These are phyloP conservation scores for Calycina herbarum DNA, from an alignment of 2,329 filamentous ascomycete species.

Conservation along the genomic window DNA sequence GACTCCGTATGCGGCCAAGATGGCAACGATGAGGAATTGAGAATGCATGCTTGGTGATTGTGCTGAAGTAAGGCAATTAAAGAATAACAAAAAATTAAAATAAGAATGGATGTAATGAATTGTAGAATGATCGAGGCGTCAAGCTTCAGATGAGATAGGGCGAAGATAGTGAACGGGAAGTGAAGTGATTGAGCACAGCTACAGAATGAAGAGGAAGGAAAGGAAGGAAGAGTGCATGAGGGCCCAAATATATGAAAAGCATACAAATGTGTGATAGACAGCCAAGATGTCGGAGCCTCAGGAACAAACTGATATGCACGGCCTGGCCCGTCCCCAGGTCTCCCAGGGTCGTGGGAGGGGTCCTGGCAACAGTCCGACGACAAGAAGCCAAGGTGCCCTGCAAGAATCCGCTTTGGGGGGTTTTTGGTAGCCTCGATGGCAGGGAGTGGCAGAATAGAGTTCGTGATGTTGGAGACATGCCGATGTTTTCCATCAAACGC, in stretches of 20 bases:
- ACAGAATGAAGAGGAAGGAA: conserved; percentile 19
- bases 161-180: conserved; percentile 21
- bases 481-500: conserved; percentile 31
- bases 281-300: conserved; percentile 16
- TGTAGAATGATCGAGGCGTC: conserved; percentile 28
- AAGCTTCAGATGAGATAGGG: conserved; percentile 29
- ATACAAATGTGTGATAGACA: conserved; percentile 12
- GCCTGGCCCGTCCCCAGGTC: conserved; percentile 20
- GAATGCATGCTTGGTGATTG: conserved; percentile 25
- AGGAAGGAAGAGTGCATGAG: conserved; percentile 19
- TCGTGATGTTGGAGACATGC: conserved; percentile 26
- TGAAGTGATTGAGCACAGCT: conserved; percentile 32
- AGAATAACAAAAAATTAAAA: background rate
- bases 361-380: background rate
- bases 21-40: conserved; percentile 36
- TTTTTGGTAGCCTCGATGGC: background rate
- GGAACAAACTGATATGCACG: conserved; percentile 17
- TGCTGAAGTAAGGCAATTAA: conserved; percentile 4
- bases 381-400: background rate
- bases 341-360: background rate
- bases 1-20: conserved; percentile 36
- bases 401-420: background rate
- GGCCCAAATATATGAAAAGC: conserved; percentile 29
- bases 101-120: conserved; percentile 16
- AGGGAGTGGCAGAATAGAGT: conserved; percentile 8